Evolutionary conservation across 2,329 filamentous ascomycete species (phyloP), one percentile per base, ranked within the genome.

Genomic region (Saccharata proteae): DNA sequence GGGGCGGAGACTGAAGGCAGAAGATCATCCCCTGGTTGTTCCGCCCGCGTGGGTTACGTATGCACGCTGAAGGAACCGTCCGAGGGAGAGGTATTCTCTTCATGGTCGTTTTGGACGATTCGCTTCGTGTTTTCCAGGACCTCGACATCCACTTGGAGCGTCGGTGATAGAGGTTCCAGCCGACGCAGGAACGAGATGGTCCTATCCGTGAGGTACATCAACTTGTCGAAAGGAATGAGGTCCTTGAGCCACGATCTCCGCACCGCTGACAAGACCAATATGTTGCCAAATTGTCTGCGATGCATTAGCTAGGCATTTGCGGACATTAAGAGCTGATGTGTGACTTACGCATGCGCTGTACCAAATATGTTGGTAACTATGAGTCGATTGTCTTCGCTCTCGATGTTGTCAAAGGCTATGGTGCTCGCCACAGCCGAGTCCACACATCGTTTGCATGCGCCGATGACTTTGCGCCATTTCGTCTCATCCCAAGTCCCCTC

Each of bases 311-410:
- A 36, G 22, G 21, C 10, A 14, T 34, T 40, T 55, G 48, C 36
- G 28, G 19, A n/a, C n/a, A n/a, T n/a, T n/a, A 27, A 23, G 24
- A 31, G 8, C 23, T 27, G 27, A 28, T 13, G 0, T 9, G 30
- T 9, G 9, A 74, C 83, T 73, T 80, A 93, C 82, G 88, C 86
- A 65, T 94, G 88, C 39, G 85, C 80, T 12, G 88, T 96, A 31
- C 88, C 86, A 57, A 93, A 93, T 15, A 93, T 77, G 46, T 94
- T 96, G n/a, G 88, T 96, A 34, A 96, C 77, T 30, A 94, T 78
- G 6, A 81, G 73, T 17, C 84, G 72, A 38, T 70, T 60, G 55
- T 64, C 43, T 65, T 70, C 39, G 67, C 77, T 47, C 62, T 80
- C 52, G 12, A 43, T 38, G 4, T 38, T 30, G 50, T 80, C 72